Evolutionary conservation across 257 asterid genomes (phyloP), one percentile per base, ranked within the genome.

Genomic region (Paraleonurus japonicus): DNA sequence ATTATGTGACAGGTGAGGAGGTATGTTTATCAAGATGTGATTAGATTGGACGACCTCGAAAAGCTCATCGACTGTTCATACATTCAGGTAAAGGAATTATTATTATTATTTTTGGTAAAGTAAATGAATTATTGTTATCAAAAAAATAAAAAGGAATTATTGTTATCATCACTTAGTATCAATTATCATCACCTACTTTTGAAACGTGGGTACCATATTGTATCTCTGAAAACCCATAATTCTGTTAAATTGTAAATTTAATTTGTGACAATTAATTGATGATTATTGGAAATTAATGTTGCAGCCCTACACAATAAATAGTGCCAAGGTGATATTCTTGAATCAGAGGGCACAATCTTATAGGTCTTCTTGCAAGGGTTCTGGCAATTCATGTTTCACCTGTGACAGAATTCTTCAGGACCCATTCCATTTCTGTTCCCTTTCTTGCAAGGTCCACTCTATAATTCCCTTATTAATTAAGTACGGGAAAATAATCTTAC

Each of bases 351-450:
- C 95, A 62, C 96, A 89, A 75, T 77, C 93, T 2, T 53, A 53
- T 10, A 53, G 60, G 0, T 75, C 77, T 79, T 74, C 88, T 78
- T 86, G 93, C 85, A 87, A 83, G 33, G 76, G 69, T 48, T 72
- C 90, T 60, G 91, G 75, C 80, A 89, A 91, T 77, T 20, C 80
- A 75, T 92, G 97, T 79, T 86, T 78, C 76, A 83, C 95, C 61
- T 92, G 96, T 67, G 89, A 89, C 88, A 92, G 97, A 84, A 79
- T 87, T 81, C 96, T 92, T 85, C 97, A 89, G 82, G 81, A 86
- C 55, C 93, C 97, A 20, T 89, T 84, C 77, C 73, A 82, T 69
- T 92, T 92, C 84, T 92, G 97, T 72, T 92, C 97, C 37, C 93
- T 92, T 77, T 92, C 97, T 24, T 92, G 97, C 97, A 92, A 89